Percentiles rank a stretch among this genome's conserved stretches.
Evolutionary conservation across 495 filamentous ascomycete genomes (phyloP).

Genomic region (Daldinia bambusicola): DNA sequence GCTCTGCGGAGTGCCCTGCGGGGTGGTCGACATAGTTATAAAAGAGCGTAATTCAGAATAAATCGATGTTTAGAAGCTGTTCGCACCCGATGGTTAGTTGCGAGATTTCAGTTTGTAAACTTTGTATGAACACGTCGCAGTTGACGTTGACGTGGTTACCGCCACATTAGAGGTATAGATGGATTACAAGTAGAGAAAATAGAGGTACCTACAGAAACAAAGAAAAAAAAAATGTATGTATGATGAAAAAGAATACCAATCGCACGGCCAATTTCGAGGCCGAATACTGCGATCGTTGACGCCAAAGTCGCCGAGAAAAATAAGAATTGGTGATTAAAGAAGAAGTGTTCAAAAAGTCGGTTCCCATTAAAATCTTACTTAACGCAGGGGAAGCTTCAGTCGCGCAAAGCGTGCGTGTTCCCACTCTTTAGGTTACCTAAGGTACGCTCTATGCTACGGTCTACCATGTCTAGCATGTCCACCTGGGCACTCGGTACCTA

Average conservation of each 20-base stretch:
- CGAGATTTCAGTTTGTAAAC: slow-evolving; percentile 14
- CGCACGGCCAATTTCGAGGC: slow-evolving; percentile 33
- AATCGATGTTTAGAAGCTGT: slow-evolving; percentile 26
- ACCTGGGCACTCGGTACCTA: too few relatives aligned
- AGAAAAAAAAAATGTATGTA: slow-evolving; percentile 15
- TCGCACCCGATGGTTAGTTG: slow-evolving; percentile 23
- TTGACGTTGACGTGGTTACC: slow-evolving; percentile 16
- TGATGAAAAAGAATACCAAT: slow-evolving; percentile 27
- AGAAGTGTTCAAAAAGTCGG: slow-evolving; percentile 26
- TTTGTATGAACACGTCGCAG: slow-evolving; percentile 28
- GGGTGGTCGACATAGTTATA: slow-evolving; percentile 54
- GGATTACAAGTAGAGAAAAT: background rate
- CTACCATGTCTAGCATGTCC: slow-evolving; percentile 27
- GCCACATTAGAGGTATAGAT: background rate
- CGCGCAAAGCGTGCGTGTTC: slow-evolving; percentile 29
- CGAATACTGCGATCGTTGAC: slow-evolving; percentile 33
- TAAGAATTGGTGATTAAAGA: slow-evolving; percentile 23
- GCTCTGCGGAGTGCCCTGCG: slow-evolving; percentile 51
- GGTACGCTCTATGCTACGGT: slow-evolving; percentile 1
- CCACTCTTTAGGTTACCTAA: slow-evolving; percentile 22
- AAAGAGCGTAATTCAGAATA: slow-evolving; percentile 33
- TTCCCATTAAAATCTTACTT: slow-evolving; percentile 30
- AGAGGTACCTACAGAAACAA: slow-evolving; percentile 40
- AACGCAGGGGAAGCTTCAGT: slow-evolving; percentile 40
- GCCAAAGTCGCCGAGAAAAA: slow-evolving; percentile 25